phyloP scores from a whole-genome alignment of 2,329 filamentous ascomycete genomes.

The Aspergillus glaucus region DNA sequence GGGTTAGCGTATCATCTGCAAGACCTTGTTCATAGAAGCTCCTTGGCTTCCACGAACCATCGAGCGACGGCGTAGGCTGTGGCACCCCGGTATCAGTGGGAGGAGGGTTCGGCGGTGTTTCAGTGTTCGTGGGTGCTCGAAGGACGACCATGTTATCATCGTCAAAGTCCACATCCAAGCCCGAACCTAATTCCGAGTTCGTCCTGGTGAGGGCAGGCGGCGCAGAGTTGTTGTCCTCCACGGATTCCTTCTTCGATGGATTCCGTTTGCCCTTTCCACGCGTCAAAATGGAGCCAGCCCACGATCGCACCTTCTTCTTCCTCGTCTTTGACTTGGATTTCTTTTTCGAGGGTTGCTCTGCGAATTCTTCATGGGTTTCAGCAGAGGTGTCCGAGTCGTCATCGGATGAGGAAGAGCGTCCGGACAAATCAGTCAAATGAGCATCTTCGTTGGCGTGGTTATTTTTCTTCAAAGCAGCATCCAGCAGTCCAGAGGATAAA shows the following conservation, averaged over 20 bases:
- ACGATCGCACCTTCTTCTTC: slow-evolving; percentile 68
- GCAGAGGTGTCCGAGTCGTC: slow-evolving; percentile 26
- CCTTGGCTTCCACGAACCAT: slow-evolving; percentile 37
- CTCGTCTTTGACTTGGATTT: slow-evolving; percentile 42
- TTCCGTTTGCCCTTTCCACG: slow-evolving; percentile 42
- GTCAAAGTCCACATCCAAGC: slow-evolving; percentile 44
- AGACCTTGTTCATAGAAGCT: slow-evolving; percentile 39
- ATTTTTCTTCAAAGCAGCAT: slow-evolving; percentile 17
- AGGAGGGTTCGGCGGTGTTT: slow-evolving; percentile 21
- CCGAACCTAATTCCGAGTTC: slow-evolving; percentile 37
- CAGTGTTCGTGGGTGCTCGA: slow-evolving; percentile 36
- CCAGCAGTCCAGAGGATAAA: slow-evolving; percentile 22
- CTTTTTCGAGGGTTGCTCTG: slow-evolving; percentile 19
- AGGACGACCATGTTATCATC: slow-evolving; percentile 45
- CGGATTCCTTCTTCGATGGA: slow-evolving; percentile 34
- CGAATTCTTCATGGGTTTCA: slow-evolving; percentile 13
- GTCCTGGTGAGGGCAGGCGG: slow-evolving; percentile 39
- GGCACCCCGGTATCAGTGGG: slow-evolving; percentile 11
- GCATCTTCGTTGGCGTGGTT: slow-evolving; percentile 13
- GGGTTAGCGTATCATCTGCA: slow-evolving; percentile 62
- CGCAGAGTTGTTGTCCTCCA: slow-evolving; percentile 20
- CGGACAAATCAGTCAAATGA: slow-evolving; percentile 5
- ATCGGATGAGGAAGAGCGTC: slow-evolving; percentile 21
- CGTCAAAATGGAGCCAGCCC: slow-evolving; percentile 48
- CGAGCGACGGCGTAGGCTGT: slow-evolving; percentile 19